Evolutionary conservation across 495 filamentous ascomycete species (phyloP).

Genomic region (Daldinia vernicosa): DNA sequence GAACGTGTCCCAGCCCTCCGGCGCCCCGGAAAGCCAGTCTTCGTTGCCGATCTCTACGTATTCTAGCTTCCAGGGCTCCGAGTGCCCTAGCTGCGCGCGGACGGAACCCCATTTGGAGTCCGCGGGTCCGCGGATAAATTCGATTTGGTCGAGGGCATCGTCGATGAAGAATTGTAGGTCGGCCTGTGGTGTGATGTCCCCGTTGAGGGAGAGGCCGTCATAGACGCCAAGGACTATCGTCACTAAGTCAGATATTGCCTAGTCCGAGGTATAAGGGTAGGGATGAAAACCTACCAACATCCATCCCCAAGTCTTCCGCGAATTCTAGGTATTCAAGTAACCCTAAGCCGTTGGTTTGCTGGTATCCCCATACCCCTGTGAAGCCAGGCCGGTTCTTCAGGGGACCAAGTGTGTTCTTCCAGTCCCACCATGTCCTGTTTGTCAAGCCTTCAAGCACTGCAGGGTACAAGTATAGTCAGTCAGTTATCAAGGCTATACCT

Average conservation of each 20-base stretch:
- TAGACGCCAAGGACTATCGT: slow-evolving; percentile 62
- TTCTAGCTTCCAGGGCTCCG: slow-evolving; percentile 64
- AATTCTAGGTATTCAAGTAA: slow-evolving; percentile 72
- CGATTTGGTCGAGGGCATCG: slow-evolving; percentile 72
- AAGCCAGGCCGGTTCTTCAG: slow-evolving; percentile 69
- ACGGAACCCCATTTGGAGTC: slow-evolving; percentile 65
- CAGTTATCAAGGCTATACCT: background rate
- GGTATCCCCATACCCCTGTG: slow-evolving; percentile 68
- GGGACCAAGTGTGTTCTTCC: slow-evolving; percentile 73
- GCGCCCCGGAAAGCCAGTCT: slow-evolving; percentile 62
- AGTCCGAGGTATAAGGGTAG: too few relatives aligned
- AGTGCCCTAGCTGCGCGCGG: slow-evolving; percentile 65
- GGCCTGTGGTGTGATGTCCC: slow-evolving; percentile 52
- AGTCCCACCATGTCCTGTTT: slow-evolving; percentile 66
- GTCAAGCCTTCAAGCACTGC: slow-evolving; percentile 64
- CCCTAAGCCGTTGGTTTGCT: slow-evolving; percentile 70
- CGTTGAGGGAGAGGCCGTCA: slow-evolving; percentile 70
- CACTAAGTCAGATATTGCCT: background rate
- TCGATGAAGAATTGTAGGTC: slow-evolving; percentile 60
- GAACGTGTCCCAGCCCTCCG: slow-evolving; percentile 55
- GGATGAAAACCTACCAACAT: slow-evolving; percentile 49
- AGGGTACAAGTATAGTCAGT: background rate
- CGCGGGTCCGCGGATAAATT: slow-evolving; percentile 67
- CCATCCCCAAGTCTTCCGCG: slow-evolving; percentile 69
- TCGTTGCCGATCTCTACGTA: slow-evolving; percentile 76